phyloP scores from a whole-genome alignment of 768 basidiomycete species.

The Mycena capillaripes region DNA sequence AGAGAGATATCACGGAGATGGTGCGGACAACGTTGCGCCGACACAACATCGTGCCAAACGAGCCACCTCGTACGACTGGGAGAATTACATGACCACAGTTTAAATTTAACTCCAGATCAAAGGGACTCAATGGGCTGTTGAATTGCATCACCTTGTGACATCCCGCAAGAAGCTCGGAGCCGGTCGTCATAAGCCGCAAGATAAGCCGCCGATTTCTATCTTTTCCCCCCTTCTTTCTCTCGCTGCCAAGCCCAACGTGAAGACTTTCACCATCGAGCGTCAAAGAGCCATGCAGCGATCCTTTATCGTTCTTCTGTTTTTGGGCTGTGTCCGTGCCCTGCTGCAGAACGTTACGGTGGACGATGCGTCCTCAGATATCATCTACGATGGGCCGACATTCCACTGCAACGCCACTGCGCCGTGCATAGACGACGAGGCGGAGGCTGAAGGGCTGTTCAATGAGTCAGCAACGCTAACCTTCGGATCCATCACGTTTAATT shows the following conservation, averaged over 20 bases:
- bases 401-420: constrained; percentile 9
- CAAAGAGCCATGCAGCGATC: constrained; percentile 6
- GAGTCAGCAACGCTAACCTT: background rate
- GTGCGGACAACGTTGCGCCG: no score
- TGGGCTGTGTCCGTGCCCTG: constrained; percentile 5
- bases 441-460: constrained; percentile 9
- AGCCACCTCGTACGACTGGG: no score
- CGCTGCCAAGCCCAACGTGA: background rate
- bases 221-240: background rate
- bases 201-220: background rate
- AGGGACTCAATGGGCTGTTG: no score
- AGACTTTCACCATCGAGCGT: background rate
- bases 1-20: no score
- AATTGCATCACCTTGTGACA: constrained; percentile 3
- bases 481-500: background rate
- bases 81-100: no score
- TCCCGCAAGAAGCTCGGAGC: background rate
- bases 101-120: no score
- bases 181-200: background rate
- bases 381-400: background rate
- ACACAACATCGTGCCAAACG: no score
- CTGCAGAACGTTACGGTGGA: constrained; percentile 12
- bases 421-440: background rate
- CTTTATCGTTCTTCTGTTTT: constrained; percentile 11
- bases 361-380: constrained; percentile 12